Evolutionary conservation across 1,284 basidiomycete genomes (phyloP).

Genomic region (Anthracocystis setariae): DNA sequence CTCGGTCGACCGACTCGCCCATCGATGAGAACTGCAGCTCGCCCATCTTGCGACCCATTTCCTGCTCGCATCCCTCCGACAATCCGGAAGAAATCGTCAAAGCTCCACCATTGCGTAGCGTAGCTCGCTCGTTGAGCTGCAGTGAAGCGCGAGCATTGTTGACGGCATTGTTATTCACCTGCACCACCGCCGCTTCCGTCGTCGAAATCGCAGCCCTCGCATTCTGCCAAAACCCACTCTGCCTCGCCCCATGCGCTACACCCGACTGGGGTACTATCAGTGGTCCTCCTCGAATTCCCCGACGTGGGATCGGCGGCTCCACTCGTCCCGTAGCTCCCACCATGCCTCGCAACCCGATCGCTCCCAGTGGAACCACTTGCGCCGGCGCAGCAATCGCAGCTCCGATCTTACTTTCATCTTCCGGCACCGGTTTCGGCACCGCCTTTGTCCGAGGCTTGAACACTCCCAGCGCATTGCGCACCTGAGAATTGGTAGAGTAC

Average conservation of each 20-base stretch:
- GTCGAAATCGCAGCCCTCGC: constrained; percentile 36
- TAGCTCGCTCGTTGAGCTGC: constrained; percentile 13
- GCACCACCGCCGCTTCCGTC: constrained; percentile 38
- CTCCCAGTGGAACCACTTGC: constrained; percentile 34
- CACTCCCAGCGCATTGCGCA: constrained; percentile 39
- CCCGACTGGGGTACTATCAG: constrained; percentile 21
- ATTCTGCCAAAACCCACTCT: constrained; percentile 40
- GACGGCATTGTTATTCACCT: constrained; percentile 44
- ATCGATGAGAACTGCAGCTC: constrained; percentile 12
- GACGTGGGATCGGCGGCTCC: constrained; percentile 18
- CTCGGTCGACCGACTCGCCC: constrained; percentile 14
- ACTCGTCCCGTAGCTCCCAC: neutral
- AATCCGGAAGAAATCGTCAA: neutral
- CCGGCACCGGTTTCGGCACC: constrained; percentile 19
- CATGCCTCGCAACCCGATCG: constrained; percentile 12
- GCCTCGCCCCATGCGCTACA: constrained; percentile 6
- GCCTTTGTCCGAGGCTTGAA: constrained; percentile 32
- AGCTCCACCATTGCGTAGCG: neutral
- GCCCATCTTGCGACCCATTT: constrained; percentile 17
- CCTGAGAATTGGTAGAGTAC: constrained; percentile 39
- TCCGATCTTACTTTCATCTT: constrained; percentile 11
- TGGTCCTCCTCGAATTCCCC: constrained; percentile 48
- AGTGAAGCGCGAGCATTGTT: constrained; percentile 33
- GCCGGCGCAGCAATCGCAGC: constrained; percentile 15
- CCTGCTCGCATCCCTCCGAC: neutral